Evolutionary conservation across 169 alveolate genomes (phyloP).

Genomic region (Eimeria acervulina): DNA sequence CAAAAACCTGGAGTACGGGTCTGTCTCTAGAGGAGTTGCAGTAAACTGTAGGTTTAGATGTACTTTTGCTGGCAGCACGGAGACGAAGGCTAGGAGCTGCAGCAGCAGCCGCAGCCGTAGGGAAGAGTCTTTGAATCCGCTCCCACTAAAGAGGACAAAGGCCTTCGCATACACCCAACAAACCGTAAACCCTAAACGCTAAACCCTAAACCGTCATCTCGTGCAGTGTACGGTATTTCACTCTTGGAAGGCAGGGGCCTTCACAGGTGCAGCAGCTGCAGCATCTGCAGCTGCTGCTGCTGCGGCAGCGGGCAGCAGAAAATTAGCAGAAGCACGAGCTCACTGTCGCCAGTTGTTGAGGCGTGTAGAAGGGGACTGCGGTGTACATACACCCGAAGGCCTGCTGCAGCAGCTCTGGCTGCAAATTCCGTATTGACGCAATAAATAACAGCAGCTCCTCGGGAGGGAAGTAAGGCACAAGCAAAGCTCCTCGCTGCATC

Average conservation of each 20-base stretch:
- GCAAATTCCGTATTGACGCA: background rate
- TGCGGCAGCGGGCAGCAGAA: background rate
- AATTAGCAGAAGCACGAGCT: background rate
- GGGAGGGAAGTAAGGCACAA: conserved; percentile 6
- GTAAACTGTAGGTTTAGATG: no score
- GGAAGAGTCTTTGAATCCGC: no score
- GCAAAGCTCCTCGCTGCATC: background rate
- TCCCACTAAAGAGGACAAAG: no score
- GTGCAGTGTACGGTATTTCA: background rate
- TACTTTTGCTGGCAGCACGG: background rate
- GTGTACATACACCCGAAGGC: conserved; percentile 35
- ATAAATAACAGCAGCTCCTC: conserved; percentile 16
- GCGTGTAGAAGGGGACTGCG: background rate
- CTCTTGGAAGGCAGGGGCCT: no score
- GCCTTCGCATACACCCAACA: background rate
- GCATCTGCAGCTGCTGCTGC: background rate
- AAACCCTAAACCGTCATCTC: background rate
- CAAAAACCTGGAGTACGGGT: no score
- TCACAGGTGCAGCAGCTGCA: background rate
- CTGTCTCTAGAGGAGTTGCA: no score
- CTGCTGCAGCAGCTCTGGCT: background rate
- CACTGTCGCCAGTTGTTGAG: conserved; percentile 27
- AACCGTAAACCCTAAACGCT: background rate
- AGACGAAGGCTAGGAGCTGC: background rate
- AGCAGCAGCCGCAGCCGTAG: background rate